phyloP scores from a whole-genome alignment of 306 rosid genomes.

The Glycyrrhiza uralensis region DNA sequence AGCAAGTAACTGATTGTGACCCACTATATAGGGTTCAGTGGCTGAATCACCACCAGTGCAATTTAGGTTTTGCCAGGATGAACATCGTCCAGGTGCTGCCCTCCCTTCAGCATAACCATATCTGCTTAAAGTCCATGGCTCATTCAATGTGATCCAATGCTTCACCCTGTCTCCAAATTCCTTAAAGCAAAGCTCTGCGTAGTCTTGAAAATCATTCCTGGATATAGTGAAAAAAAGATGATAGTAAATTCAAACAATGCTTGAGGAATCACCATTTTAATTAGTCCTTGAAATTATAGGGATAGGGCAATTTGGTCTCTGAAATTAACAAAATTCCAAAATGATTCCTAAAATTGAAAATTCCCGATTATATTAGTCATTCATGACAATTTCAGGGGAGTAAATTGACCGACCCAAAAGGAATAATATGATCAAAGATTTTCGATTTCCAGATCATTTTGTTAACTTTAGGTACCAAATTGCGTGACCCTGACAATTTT shows the following conservation, averaged over 20 bases:
- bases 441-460: no score
- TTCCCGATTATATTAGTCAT: no score
- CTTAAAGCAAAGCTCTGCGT: conserved; percentile 30
- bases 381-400: no score
- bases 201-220: conserved; percentile 31
- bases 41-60: conserved; percentile 50
- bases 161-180: conserved; percentile 37
- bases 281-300: no score
- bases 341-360: no score
- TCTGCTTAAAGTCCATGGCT: conserved; percentile 11
- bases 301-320: no score
- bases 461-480: no score
- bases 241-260: neutral
- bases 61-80: conserved; percentile 33
- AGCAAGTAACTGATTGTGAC: conserved; percentile 55
- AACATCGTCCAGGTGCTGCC: conserved; percentile 36
- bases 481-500: no score
- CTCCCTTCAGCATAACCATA: conserved; percentile 7
- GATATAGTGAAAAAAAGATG: neutral
- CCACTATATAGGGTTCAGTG: conserved; percentile 51
- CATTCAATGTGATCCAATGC: conserved; percentile 37
- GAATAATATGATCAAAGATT: no score
- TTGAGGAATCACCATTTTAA: no score
- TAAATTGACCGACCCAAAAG: no score
- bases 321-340: no score